Evolutionary conservation across 495 filamentous ascomycete species (phyloP).

Genomic region (Penicillium coffeae): DNA sequence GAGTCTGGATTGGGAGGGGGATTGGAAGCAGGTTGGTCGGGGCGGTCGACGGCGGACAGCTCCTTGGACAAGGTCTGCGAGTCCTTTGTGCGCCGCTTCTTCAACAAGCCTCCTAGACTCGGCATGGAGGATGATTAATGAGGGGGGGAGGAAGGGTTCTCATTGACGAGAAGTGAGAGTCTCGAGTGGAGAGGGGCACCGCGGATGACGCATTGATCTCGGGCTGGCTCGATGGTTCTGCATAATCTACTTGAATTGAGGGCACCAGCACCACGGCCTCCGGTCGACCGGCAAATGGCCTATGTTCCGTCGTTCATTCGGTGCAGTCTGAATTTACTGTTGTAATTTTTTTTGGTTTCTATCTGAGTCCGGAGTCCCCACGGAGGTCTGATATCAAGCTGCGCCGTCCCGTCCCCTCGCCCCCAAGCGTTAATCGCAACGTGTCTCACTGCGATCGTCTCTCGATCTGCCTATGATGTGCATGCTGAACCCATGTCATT

Average conservation of each 20-base stretch:
- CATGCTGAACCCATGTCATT: not conserved
- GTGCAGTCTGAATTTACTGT: not conserved
- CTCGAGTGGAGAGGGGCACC: slow-evolving; percentile 26
- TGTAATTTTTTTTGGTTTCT: no score
- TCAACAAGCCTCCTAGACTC: slow-evolving; percentile 70
- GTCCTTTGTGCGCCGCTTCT: slow-evolving; percentile 97
- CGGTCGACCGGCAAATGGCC: not conserved
- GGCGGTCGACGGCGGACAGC: slow-evolving; percentile 33
- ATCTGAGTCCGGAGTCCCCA: not conserved
- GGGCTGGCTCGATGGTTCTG: not conserved
- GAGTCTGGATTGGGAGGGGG: slow-evolving; percentile 19
- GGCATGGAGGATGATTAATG: slow-evolving; percentile 37
- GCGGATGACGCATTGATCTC: slow-evolving; percentile 34
- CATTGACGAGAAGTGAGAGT: slow-evolving; percentile 6
- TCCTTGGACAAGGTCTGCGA: slow-evolving; percentile 53
- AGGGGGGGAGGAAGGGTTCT: slow-evolving; percentile 9
- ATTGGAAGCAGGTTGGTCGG: slow-evolving; percentile 52
- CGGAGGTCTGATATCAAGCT: not conserved
- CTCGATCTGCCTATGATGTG: not conserved
- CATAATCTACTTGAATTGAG: not conserved
- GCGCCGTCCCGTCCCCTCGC: not conserved
- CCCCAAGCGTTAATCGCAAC: not conserved
- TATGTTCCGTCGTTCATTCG: not conserved
- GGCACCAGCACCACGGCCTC: not conserved
- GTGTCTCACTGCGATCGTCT: not conserved